A percentile compares a stretch with the other conserved stretches of the same genome.
These are phyloP conservation scores for Simmondsia chinensis DNA, from an alignment of 148 eudicot species.

Conservation along the genomic window DNA sequence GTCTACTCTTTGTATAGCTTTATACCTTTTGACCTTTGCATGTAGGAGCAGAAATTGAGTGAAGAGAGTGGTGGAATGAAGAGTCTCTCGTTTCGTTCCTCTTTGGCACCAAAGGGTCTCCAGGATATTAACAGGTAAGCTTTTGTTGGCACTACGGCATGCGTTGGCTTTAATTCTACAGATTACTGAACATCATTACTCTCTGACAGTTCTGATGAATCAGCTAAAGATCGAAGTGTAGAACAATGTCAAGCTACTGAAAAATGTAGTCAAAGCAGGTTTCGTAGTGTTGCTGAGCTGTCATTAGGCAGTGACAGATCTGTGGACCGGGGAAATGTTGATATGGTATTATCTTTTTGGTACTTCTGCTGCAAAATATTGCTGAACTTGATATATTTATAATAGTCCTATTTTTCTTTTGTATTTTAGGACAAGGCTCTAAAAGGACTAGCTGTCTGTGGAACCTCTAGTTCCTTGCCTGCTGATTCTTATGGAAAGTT, in stretches of 20 bases:
- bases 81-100: constrained; percentile 25
- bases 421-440: constrained; percentile 65
- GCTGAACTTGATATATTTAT: not conserved
- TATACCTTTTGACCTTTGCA: constrained; percentile 2
- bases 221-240: constrained; percentile 19
- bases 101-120: constrained; percentile 26
- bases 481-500: constrained; percentile 29
- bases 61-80: constrained; percentile 28
- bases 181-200: not conserved
- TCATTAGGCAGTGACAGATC: constrained; percentile 49
- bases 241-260: constrained; percentile 24
- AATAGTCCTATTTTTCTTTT: not conserved
- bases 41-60: constrained; percentile 32
- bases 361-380: not conserved
- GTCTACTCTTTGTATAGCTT: not conserved
- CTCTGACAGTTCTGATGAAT: constrained; percentile 19
- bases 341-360: constrained; percentile 46
- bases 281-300: constrained; percentile 67
- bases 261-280: constrained; percentile 32
- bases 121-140: constrained; percentile 21
- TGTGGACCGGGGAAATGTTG: constrained; percentile 35
- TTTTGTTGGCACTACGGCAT: not conserved
- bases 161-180: not conserved
- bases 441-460: constrained; percentile 61
- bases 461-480: constrained; percentile 37